Conservation (phyloP, 257 asterid genomes). For the Rhazya stricta region DNA sequence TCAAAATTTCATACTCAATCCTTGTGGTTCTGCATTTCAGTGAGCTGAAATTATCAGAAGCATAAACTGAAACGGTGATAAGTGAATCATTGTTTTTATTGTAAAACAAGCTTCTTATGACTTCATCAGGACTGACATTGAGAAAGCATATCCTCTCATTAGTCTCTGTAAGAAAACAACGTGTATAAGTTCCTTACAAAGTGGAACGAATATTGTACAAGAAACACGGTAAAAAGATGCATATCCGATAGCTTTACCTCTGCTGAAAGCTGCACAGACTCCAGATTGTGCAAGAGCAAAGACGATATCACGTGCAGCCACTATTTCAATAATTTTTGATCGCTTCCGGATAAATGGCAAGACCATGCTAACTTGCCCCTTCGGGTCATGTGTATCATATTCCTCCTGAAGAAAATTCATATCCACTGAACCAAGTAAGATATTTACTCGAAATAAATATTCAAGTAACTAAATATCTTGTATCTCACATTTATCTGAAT, state of each 20-base stretch:
- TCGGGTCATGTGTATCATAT: conserved; percentile 97
- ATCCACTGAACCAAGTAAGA: conserved; percentile 9
- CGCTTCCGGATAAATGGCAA: conserved; percentile 89
- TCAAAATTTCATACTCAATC: conserved; percentile 64
- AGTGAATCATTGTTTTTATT: conserved; percentile 96
- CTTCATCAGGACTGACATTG: conserved; percentile 94
- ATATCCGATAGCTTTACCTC: conserved; percentile 45
- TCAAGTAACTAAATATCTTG: background rate
- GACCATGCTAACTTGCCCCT: conserved; percentile 59
- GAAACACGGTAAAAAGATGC: background rate
- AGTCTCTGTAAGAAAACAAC: conserved; percentile 59
- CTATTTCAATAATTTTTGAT: conserved; percentile 91
- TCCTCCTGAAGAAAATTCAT: conserved; percentile 61
- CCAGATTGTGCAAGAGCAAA: conserved; percentile 99
- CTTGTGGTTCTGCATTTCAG: conserved; percentile 95
- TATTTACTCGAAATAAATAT: background rate
- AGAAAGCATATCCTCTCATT: conserved; percentile 94
- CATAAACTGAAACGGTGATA: conserved; percentile 96
- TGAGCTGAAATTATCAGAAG: conserved; percentile 92
- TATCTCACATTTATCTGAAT: background rate
- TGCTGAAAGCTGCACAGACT: conserved; percentile 96
- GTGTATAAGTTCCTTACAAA: conserved; percentile 19
- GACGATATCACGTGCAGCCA: conserved; percentile 96
- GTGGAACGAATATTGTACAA: background rate
- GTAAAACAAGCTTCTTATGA: conserved; percentile 92